phyloP scores from a whole-genome alignment of 208 protist genomes.

The Tritrichomonas foetus region DNA sequence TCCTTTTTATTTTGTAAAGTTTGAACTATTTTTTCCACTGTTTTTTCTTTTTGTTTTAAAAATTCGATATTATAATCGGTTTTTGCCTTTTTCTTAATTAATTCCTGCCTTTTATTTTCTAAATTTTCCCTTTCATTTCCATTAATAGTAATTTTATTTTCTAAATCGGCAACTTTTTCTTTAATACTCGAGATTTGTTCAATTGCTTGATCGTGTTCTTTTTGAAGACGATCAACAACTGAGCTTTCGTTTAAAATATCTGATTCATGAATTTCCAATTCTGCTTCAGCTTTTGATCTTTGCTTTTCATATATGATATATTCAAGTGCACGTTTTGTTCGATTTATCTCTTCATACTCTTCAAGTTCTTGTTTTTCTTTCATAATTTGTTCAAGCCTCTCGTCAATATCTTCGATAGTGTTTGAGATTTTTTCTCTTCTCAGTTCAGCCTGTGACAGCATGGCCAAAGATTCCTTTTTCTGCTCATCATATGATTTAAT shows the following conservation, averaged over 20 bases:
- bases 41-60: background rate
- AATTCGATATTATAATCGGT: background rate
- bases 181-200: background rate
- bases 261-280: background rate
- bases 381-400: background rate
- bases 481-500: background rate
- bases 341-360: background rate
- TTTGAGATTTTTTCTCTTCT: background rate
- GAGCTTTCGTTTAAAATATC: background rate
- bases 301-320: background rate
- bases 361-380: slow-evolving; percentile 33
- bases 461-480: background rate
- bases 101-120: background rate
- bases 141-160: background rate
- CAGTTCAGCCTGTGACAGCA: background rate
- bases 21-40: background rate
- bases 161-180: background rate
- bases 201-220: background rate
- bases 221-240: background rate
- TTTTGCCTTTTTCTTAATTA: background rate
- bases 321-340: background rate
- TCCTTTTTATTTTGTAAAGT: background rate
- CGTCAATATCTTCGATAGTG: background rate
- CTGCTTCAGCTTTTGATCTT: background rate
- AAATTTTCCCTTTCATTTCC: background rate